A percentile compares a stretch with the other conserved stretches of the same genome.
Conservation (phyloP, 208 protist genomes). For the Acanthamoeba culbertsoni region DNA sequence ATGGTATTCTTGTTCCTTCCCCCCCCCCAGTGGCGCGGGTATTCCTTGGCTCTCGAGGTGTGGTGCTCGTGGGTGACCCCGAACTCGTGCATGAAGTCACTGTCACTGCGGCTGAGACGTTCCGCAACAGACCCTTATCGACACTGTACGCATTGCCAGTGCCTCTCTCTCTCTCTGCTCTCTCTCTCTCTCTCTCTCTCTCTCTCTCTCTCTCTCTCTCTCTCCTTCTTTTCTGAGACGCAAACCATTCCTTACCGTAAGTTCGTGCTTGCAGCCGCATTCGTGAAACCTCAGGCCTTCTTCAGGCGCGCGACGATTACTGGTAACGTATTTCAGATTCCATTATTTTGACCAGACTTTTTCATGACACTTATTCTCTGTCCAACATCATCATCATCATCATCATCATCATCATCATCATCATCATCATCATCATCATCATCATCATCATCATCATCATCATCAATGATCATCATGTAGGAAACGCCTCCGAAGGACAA, state of each 20-base stretch:
- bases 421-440: too few species aligned
- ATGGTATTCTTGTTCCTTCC: not conserved
- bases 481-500: not conserved
- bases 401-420: too few species aligned
- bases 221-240: not conserved
- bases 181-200: not conserved
- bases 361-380: not conserved
- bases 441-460: too few species aligned
- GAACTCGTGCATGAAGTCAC: conserved; percentile 3
- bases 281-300: not conserved
- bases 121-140: not conserved
- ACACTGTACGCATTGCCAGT: not conserved
- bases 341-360: not conserved
- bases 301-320: not conserved
- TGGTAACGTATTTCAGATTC: not conserved
- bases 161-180: not conserved
- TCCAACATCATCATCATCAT: not conserved
- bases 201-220: not conserved
- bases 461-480: too few species aligned
- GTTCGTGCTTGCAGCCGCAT: too few species aligned
- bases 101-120: not conserved
- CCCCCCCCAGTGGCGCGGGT: not conserved
- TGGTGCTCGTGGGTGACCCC: conserved; percentile 11
- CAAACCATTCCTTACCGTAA: not conserved
- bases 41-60: not conserved